Conservation (phyloP, 2,329 filamentous ascomycete genomes). For the Colletotrichum ledebouriae region DNA sequence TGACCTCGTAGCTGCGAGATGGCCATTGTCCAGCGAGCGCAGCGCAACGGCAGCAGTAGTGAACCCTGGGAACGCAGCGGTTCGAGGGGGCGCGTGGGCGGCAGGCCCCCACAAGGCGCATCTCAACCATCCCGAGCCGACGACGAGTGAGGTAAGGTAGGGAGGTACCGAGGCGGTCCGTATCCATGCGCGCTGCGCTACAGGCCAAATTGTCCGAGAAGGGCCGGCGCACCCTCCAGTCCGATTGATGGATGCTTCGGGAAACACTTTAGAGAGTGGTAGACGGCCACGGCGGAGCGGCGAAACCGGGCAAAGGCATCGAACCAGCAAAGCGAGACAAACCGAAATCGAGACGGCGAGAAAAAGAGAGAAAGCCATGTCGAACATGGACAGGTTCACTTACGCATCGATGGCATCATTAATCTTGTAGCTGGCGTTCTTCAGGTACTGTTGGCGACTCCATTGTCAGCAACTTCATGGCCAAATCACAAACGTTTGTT, state of each 20-base stretch:
- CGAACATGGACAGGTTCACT: slow-evolving; percentile 53
- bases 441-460: slow-evolving; percentile 58
- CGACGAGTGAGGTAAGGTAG: slow-evolving; percentile 23
- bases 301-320: slow-evolving; percentile 10
- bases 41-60: slow-evolving; percentile 21
- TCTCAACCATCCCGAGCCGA: slow-evolving; percentile 44
- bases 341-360: slow-evolving; percentile 18
- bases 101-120: slow-evolving; percentile 47
- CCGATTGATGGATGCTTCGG: slow-evolving; percentile 35
- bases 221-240: slow-evolving; percentile 40
- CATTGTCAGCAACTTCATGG: slow-evolving; percentile 36
- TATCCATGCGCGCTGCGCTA: slow-evolving; percentile 38
- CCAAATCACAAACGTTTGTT: background rate
- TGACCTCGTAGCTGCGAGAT: slow-evolving; percentile 33
- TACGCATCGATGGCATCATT: slow-evolving; percentile 69
- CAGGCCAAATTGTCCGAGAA: slow-evolving; percentile 47
- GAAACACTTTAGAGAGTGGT: slow-evolving; percentile 29
- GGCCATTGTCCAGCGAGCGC: slow-evolving; percentile 15
- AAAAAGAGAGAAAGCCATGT: slow-evolving; percentile 41
- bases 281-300: slow-evolving; percentile 11
- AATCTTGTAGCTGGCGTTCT: slow-evolving; percentile 62
- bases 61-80: slow-evolving; percentile 10
- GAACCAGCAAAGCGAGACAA: slow-evolving; percentile 2
- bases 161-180: slow-evolving; percentile 40
- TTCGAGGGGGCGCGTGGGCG: slow-evolving; percentile 47